These are phyloP conservation scores for Colletotrichum tabaci DNA, from an alignment of 2,329 filamentous ascomycete species.

Conservation along the genomic window DNA sequence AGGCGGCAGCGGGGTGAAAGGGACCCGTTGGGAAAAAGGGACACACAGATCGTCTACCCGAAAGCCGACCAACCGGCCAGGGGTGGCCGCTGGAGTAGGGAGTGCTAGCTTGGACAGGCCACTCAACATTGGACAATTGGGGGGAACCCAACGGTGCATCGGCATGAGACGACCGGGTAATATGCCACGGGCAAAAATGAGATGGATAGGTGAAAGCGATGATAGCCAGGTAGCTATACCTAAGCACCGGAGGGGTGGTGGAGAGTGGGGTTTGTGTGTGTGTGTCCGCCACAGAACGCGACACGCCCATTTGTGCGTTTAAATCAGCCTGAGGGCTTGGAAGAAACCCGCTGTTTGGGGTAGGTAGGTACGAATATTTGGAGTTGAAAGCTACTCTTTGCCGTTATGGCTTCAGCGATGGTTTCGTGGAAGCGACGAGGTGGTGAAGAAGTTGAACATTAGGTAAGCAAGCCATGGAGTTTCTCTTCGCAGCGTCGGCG, in stretches of 20 bases:
- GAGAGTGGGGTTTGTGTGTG: background rate
- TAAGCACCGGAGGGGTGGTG: background rate
- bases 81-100: constrained; percentile 15
- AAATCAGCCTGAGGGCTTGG: constrained; percentile 30
- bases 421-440: constrained; percentile 12
- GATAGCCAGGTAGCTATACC: constrained; percentile 5
- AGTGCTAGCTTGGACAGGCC: background rate
- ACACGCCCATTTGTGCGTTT: constrained; percentile 44
- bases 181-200: constrained; percentile 10
- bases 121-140: constrained; percentile 4
- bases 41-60: constrained; percentile 29
- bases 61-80: constrained; percentile 24
- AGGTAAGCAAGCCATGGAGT: constrained; percentile 10
- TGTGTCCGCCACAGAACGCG: constrained; percentile 20
- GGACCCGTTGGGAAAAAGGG: constrained; percentile 31
- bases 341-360: constrained; percentile 18
- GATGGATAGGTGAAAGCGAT: constrained; percentile 1
- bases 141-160: constrained; percentile 33
- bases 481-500: constrained; percentile 4
- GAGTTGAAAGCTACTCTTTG: constrained; percentile 12
- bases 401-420: constrained; percentile 8
- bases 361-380: constrained; percentile 7
- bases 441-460: constrained; percentile 6
- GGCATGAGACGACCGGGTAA: constrained; percentile 32
- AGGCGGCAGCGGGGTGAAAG: constrained; percentile 32